Percentiles rank a stretch among this genome's conserved stretches.
Evolutionary conservation across 208 protist genomes (phyloP).

Genomic region (Tetramitus jugosus): DNA sequence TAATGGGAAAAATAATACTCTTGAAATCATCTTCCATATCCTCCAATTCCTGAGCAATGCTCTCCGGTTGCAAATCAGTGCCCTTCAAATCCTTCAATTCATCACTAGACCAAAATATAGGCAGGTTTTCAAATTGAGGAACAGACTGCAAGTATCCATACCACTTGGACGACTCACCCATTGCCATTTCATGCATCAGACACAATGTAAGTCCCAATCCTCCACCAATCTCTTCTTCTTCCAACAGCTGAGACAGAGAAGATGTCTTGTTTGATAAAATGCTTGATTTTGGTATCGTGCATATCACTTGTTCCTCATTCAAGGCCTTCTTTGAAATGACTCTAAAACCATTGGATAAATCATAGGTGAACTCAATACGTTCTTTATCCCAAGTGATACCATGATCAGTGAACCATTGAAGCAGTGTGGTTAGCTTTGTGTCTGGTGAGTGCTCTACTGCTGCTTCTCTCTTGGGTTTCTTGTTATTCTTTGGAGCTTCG

Average conservation of each 20-base stretch:
- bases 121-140: background rate
- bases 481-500: too few species aligned
- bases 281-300: background rate
- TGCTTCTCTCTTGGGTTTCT: too few species aligned
- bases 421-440: too few species aligned
- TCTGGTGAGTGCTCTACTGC: too few species aligned
- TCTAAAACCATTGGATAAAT: background rate
- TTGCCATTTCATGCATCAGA: background rate
- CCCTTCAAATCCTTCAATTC: background rate
- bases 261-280: background rate
- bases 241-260: background rate
- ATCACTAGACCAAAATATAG: background rate
- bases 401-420: too few species aligned
- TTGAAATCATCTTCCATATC: background rate
- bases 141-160: background rate
- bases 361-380: too few species aligned
- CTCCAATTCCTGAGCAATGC: background rate
- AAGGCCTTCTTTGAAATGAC: background rate
- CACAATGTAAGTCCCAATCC: background rate
- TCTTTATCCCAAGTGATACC: too few species aligned
- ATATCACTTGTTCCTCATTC: background rate
- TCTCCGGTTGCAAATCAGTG: background rate
- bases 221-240: background rate
- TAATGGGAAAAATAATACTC: background rate
- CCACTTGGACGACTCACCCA: background rate